Base-by-base conservation (phyloP, 805 yeast genomes). In the Teunomyces aglyptinius region DNA sequence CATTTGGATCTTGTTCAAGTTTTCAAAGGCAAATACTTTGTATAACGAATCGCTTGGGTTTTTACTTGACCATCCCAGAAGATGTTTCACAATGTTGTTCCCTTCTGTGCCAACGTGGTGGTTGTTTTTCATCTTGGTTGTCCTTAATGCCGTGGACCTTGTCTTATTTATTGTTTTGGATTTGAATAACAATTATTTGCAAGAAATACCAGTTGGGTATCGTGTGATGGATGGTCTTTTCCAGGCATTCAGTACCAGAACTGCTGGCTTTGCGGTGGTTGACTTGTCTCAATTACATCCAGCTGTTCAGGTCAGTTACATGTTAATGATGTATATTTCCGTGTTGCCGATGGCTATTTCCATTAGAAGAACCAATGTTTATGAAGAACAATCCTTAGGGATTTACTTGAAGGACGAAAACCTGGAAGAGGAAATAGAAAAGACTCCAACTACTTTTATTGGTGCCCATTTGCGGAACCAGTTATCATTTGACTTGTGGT, bases 301-400 rank as follows among this genome's bases (percentile, higher is more conserved):
- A 0, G 94, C 96, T 0, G 88, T 92, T 43, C 96, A 90, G 64
- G 96, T 94, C 24, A 83, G 94, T 56, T 94, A 94, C 63, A 78
- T 89, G 83, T 78, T 94, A 49, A 92, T 94, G 98, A 94, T 94
- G 99, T 94, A 94, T 68, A 90, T 94, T 22, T 92, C 98, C 12
- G 97, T 92, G 38, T 75, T 91, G 61, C 99, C 99, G 1, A 72
- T 94, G 56, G 99, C 99, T 27, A 94, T 94, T 53, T 89, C 97
- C 32, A 90, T 94, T 51, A 82, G 99, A 70, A 80, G 97, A 64
- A 94, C 99, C 15, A 94, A 94, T 63, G 99, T 94, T 46, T 94
- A 94, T 68, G 99, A 94, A 63, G 99, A 94, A 59, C 98, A 90
- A 61, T 87, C 97, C 0, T 69, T 94, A 47, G 99, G 99, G n/a